phyloP scores from a whole-genome alignment of 805 yeast genomes.

The Barnettozyma populi region DNA sequence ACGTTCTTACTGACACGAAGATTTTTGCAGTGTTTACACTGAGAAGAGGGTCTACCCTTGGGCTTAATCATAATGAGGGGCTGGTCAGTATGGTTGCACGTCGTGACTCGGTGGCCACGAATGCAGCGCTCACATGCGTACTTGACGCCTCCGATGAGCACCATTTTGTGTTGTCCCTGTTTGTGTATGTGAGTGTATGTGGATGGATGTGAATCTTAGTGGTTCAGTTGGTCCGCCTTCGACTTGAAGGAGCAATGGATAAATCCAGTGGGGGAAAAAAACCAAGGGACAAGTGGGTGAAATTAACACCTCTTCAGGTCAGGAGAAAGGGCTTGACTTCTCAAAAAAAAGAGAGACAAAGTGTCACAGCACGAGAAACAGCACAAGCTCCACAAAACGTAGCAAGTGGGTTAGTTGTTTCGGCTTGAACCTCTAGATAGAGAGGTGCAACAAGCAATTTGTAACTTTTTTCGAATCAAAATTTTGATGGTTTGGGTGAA shows the following conservation, averaged over 20 bases:
- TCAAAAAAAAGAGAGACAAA: background rate
- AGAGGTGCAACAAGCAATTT: background rate
- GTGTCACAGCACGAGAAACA: background rate
- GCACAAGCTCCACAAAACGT: background rate
- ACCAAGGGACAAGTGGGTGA: background rate
- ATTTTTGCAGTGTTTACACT: conserved; percentile 81
- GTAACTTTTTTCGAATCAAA: background rate
- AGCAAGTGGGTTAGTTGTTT: background rate
- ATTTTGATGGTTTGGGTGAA: background rate
- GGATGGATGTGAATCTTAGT: too few species aligned
- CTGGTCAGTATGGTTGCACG: conserved; percentile 88
- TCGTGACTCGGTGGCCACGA: conserved; percentile 92
- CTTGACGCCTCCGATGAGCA: conserved; percentile 83
- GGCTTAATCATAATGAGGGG: conserved; percentile 92
- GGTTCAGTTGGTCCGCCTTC: too few species aligned
- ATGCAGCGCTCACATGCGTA: conserved; percentile 96
- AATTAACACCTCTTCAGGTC: background rate
- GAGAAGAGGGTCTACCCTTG: conserved; percentile 93
- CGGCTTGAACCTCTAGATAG: background rate
- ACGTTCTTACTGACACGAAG: conserved; percentile 60
- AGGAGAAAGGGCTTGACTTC: background rate
- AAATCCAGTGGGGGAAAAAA: background rate
- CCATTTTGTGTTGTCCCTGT: conserved; percentile 44
- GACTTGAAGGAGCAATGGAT: background rate
- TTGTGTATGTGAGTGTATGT: background rate